Evolutionary conservation across 495 filamentous ascomycete genomes (phyloP).

Genomic region (Cryomyces minteri): DNA sequence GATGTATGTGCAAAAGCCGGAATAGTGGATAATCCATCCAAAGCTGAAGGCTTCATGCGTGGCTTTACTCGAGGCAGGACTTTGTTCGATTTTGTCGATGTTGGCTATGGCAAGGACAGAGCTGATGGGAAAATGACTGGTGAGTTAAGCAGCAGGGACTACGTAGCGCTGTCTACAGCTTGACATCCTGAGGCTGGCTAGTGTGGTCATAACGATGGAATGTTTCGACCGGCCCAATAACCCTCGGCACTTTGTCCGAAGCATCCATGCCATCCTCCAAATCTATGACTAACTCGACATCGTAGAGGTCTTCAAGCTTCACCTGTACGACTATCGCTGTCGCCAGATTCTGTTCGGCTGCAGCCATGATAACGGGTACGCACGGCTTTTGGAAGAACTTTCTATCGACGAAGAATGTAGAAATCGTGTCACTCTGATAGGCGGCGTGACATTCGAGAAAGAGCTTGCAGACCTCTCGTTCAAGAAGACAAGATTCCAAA

Average conservation of each 20-base stretch:
- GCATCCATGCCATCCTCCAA: too few species aligned
- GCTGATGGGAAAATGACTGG: slow-evolving; percentile 61
- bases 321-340: slow-evolving; percentile 54
- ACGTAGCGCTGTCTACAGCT: too few species aligned
- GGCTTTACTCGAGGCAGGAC: slow-evolving; percentile 59
- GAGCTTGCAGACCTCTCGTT: slow-evolving; percentile 41
- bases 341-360: slow-evolving; percentile 68
- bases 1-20: slow-evolving; percentile 40
- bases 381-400: slow-evolving; percentile 47
- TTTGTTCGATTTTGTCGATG: slow-evolving; percentile 59
- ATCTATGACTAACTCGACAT: background rate
- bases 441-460: slow-evolving; percentile 52
- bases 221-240: too few species aligned
- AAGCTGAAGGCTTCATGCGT: slow-evolving; percentile 48
- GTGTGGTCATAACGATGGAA: too few species aligned
- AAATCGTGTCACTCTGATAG: slow-evolving; percentile 50
- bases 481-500: slow-evolving; percentile 37
- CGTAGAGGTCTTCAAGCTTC: slow-evolving; percentile 50
- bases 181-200: too few species aligned
- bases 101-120: slow-evolving; percentile 48
- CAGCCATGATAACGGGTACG: slow-evolving; percentile 58
- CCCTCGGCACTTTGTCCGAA: too few species aligned
- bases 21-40: slow-evolving; percentile 28
- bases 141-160: slow-evolving; percentile 21
- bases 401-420: slow-evolving; percentile 31